phyloP scores from a whole-genome alignment of 768 basidiomycete genomes.

The Peribolospora kevripleyi region DNA sequence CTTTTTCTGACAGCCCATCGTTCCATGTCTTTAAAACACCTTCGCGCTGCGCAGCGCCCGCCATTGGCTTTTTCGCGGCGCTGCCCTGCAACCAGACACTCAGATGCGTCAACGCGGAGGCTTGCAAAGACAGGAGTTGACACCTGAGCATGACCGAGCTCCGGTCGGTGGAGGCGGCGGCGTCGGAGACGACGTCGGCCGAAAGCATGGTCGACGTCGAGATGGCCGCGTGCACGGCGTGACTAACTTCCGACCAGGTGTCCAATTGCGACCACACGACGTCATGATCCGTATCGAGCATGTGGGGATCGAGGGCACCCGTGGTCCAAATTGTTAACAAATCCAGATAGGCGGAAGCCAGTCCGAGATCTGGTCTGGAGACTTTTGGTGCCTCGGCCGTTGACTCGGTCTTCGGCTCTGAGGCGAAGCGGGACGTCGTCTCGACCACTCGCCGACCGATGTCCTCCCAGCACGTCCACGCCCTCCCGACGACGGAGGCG shows the following conservation, averaged over 20 bases:
- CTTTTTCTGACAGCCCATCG: no score
- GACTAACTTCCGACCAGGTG: slow-evolving; percentile 32
- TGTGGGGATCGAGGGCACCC: slow-evolving; percentile 76
- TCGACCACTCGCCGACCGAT: background rate
- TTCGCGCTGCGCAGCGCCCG: no score
- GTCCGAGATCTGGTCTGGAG: slow-evolving; percentile 20
- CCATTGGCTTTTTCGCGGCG: no score
- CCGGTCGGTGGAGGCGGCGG: no score
- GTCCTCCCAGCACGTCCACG: slow-evolving; percentile 24
- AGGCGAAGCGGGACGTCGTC: background rate
- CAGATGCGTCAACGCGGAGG: no score
- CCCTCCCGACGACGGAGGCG: slow-evolving; percentile 40
- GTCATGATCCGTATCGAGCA: slow-evolving; percentile 61
- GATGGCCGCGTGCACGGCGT: slow-evolving; percentile 4
- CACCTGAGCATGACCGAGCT: no score
- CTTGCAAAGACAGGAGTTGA: no score
- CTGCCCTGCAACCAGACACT: no score
- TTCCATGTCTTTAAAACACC: no score
- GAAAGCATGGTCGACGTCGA: no score
- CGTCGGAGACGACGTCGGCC: no score
- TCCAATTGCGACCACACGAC: slow-evolving; percentile 36
- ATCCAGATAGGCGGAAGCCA: slow-evolving; percentile 31
- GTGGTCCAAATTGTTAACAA: slow-evolving; percentile 48
- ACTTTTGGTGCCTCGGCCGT: background rate
- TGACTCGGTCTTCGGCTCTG: background rate